Conservation (phyloP, 2,329 filamentous ascomycete genomes). For the Fusarium torulosum region DNA sequence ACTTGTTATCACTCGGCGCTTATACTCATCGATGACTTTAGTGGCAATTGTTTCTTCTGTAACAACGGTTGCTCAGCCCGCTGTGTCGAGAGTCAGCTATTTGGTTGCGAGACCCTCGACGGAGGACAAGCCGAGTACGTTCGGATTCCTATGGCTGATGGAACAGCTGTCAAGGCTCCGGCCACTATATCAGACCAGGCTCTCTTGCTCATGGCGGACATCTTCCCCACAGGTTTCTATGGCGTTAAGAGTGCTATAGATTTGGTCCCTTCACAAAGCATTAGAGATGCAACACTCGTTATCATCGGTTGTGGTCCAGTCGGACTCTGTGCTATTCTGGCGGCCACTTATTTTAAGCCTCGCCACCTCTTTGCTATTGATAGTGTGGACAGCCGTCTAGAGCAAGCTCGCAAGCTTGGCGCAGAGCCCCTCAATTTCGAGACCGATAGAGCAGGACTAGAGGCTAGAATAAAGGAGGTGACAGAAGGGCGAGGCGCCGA, state of each 20-base stretch:
- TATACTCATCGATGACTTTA: slow-evolving; percentile 27
- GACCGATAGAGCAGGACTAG: slow-evolving; percentile 73
- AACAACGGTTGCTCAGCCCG: slow-evolving; percentile 80
- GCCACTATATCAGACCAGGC: slow-evolving; percentile 77
- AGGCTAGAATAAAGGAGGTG: slow-evolving; percentile 77
- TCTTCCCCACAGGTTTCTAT: slow-evolving; percentile 90
- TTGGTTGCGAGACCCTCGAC: slow-evolving; percentile 77
- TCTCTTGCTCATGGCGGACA: slow-evolving; percentile 90
- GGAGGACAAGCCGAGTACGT: slow-evolving; percentile 87
- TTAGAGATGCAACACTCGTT: slow-evolving; percentile 74
- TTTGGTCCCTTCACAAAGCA: slow-evolving; percentile 59
- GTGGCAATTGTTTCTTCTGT: slow-evolving; percentile 85
- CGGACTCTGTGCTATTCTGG: slow-evolving; percentile 84
- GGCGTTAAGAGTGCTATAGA: slow-evolving; percentile 83
- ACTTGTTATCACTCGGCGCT: background rate
- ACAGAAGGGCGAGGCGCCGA: slow-evolving; percentile 88
- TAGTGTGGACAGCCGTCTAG: slow-evolving; percentile 79
- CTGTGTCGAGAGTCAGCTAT: slow-evolving; percentile 77
- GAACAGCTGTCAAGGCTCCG: slow-evolving; percentile 79
- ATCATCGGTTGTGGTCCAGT: slow-evolving; percentile 89
- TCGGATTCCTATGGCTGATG: slow-evolving; percentile 83
- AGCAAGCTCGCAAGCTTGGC: slow-evolving; percentile 78
- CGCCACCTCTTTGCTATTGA: slow-evolving; percentile 84
- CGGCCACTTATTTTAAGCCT: slow-evolving; percentile 80
- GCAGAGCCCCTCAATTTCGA: slow-evolving; percentile 87